A percentile compares a stretch with the other conserved stretches of the same genome.
Conservation (phyloP, 169 alveolate genomes). For the Plasmodium coatneyi region DNA sequence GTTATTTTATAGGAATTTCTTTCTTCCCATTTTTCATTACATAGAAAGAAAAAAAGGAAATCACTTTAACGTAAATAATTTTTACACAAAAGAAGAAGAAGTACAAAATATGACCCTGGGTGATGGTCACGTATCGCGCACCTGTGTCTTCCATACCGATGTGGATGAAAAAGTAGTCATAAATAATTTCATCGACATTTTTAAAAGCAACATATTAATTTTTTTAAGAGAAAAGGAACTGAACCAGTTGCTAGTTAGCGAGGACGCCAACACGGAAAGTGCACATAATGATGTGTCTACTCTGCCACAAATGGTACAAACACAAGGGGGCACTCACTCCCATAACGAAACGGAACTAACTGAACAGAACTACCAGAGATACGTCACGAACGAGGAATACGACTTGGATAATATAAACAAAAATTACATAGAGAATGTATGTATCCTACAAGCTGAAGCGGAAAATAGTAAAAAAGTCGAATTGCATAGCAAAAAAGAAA, state of each 20-base stretch:
- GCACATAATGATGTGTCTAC: background rate
- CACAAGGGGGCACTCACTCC: background rate
- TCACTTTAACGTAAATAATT: constrained; percentile 10
- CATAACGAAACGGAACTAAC: background rate
- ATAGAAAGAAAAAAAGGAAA: constrained; percentile 46
- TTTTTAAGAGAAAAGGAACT: constrained; percentile 24
- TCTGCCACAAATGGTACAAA: background rate
- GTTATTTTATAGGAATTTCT: constrained; percentile 45
- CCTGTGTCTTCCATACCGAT: background rate
- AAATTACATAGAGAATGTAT: constrained; percentile 64
- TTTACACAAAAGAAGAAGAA: constrained; percentile 20
- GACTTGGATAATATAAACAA: constrained; percentile 58
- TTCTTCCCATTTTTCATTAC: constrained; percentile 60
- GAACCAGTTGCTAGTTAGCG: background rate
- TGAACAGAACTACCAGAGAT: background rate
- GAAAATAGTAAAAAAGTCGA: constrained; percentile 60
- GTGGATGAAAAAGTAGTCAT: constrained; percentile 31
- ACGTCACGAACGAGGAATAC: constrained; percentile 26
- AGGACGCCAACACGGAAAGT: background rate
- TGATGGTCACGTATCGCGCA: constrained; percentile 1
- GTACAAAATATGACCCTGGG: constrained; percentile 9
- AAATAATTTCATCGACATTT: constrained; percentile 68
- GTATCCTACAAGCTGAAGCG: constrained; percentile 54
- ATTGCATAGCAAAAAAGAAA: constrained; percentile 49
- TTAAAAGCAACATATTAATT: constrained; percentile 45